Evolutionary conservation across 2,329 filamentous ascomycete species (phyloP), one percentile per base, ranked within the genome.

Genomic region (Talaromyces sp.): DNA sequence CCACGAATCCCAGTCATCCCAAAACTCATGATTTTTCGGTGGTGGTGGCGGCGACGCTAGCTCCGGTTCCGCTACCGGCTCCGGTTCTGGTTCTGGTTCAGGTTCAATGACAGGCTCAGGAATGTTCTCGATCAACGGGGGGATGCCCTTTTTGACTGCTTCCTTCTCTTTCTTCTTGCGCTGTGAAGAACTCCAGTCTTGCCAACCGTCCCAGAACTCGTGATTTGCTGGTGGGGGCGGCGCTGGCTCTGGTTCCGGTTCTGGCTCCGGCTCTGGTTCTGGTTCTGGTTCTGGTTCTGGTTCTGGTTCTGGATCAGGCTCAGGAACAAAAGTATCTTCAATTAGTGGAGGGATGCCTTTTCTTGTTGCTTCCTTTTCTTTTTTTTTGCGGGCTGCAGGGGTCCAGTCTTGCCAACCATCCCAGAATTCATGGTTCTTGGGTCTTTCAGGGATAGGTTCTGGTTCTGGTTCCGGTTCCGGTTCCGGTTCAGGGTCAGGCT

Each of bases 241-340:
- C 1, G 73, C 22, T 22, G 22, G 22, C 22, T 22, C 22, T 22
- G 22, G 22, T 22, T 22, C 22, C 22, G 74, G 73, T 59, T 72
- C 72, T 6, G 73, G 69, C 37, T 73, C 69, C 9, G 73, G 75
- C n/a, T 78, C 74, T 66, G 73, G 67, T 69, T 74, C 73, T 0
- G 71, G 70, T 25, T 71, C 70, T 31, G 66, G 61, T 35, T 58
- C 62, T 11, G 41, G 43, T 35, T 64, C 43, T 17, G 39, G 39
- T n/a, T 64, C 62, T 8, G 62, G 62, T 33, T 64, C 56, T 3
- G 31, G 60, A 1, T 33, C 60, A 25, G 54, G 62, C 31, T 58
- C 62, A 13, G 35, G 33, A 4, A 35, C 22, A 25, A 37, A 10
- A 9, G 11, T 13, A 3, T 60, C 31, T 52, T 64, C 54, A 19